Evolutionary conservation across 2,329 filamentous ascomycete species (phyloP).

Genomic region (Clonostachys chloroleuca): DNA sequence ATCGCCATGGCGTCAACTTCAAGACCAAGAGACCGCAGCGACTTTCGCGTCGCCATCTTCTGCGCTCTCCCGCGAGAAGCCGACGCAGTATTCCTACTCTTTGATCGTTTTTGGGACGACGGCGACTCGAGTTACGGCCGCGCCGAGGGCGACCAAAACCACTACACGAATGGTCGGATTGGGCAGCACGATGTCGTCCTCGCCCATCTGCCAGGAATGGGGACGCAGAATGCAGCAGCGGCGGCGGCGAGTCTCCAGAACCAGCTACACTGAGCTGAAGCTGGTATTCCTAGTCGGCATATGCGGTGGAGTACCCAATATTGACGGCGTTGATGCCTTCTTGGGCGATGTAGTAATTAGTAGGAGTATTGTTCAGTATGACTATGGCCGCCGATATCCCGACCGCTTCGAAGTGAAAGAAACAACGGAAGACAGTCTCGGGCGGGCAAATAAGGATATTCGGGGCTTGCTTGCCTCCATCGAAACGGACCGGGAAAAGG

Average conservation of each 20-base stretch:
- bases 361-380: conserved; percentile 12
- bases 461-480: conserved; percentile 1
- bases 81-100: conserved; percentile 5
- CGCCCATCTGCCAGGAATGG: conserved; percentile 1
- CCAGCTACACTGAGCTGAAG: conserved; percentile 9
- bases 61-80: conserved; percentile 6
- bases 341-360: conserved; percentile 19
- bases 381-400: conserved; percentile 12
- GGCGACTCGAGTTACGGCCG: conserved; percentile 5
- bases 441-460: conserved; percentile 17
- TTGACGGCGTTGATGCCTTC: conserved; percentile 5
- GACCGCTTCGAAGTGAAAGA: conserved; percentile 15
- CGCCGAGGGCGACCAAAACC: conserved; percentile 10
- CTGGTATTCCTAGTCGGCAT: conserved; percentile 26
- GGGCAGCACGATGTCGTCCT: conserved; percentile 13
- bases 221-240: conserved; percentile 1
- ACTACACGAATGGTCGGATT: conserved; percentile 13
- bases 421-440: conserved; percentile 14
- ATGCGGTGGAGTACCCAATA: conserved; percentile 22
- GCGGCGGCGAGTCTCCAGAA: background rate
- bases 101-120: conserved; percentile 7
- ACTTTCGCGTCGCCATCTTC: conserved; percentile 4
- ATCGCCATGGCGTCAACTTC: no score
- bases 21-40: background rate
- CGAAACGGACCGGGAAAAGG: background rate